Conservation (phyloP, 257 asterid genomes). For the Primulina tabacum region DNA sequence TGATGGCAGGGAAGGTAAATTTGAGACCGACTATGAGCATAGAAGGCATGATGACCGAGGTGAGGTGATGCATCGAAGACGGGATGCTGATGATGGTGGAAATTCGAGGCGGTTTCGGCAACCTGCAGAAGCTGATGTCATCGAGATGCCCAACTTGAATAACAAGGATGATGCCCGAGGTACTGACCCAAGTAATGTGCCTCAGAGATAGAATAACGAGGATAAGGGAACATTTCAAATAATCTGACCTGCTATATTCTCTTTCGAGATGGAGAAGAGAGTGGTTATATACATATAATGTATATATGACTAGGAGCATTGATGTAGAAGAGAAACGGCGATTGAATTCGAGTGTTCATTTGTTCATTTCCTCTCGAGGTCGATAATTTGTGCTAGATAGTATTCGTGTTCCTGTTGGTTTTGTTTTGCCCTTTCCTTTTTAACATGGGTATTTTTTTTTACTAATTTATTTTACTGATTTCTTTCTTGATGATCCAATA, state of each 20-base stretch:
- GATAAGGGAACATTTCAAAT: conserved; percentile 30
- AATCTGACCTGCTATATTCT: conserved; percentile 21
- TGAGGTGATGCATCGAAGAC: conserved; percentile 33
- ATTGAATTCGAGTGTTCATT: conserved; percentile 19
- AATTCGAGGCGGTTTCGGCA: neutral
- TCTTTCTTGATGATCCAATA: neutral
- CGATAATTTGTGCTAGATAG: conserved; percentile 34
- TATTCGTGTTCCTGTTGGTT: conserved; percentile 9
- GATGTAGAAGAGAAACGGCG: conserved; percentile 25
- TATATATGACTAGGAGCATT: conserved; percentile 18
- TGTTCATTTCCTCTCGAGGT: conserved; percentile 31
- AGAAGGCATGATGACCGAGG: conserved; percentile 44
- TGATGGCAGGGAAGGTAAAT: conserved; percentile 30
- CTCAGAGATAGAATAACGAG: conserved; percentile 33
- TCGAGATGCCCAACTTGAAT: conserved; percentile 23
- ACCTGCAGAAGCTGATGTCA: conserved; percentile 20
- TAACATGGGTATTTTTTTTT: neutral
- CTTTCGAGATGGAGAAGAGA: conserved; percentile 23
- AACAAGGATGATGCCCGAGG: conserved; percentile 31
- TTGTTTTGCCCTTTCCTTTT: neutral
- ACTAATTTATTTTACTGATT: neutral
- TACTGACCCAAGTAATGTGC: conserved; percentile 34
- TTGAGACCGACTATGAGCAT: conserved; percentile 34
- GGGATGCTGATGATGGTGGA: conserved; percentile 24
- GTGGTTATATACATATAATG: neutral